phyloP scores from a whole-genome alignment of 768 basidiomycete genomes.

The Termitomyces sp. region DNA sequence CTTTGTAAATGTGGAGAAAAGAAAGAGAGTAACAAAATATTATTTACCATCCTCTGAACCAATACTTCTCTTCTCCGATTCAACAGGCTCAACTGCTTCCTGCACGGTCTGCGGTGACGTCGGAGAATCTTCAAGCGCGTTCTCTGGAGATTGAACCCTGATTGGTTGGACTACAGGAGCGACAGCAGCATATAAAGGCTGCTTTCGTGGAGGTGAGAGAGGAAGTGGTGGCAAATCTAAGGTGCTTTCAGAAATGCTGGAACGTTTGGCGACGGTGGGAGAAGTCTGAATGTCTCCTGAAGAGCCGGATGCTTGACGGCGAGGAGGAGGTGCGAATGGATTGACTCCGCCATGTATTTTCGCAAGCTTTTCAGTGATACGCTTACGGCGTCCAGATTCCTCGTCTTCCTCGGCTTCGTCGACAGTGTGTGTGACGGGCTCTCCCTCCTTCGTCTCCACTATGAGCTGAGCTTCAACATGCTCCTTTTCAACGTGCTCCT shows the following conservation, averaged over 20 bases:
- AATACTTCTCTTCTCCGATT: not conserved
- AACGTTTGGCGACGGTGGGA: constrained; percentile 5
- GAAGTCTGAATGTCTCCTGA: constrained; percentile 10
- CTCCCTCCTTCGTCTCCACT: not conserved
- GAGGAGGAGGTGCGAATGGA: constrained; percentile 30
- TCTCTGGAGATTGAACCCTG: not conserved
- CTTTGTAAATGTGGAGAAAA: constrained; percentile 11
- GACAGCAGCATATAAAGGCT: constrained; percentile 3
- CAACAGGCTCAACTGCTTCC: constrained; percentile 5
- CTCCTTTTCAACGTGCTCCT: not conserved
- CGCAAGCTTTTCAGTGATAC: constrained; percentile 58
- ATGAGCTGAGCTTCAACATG: not conserved
- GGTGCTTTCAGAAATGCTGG: constrained; percentile 8
- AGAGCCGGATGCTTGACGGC: constrained; percentile 14
- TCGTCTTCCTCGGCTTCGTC: constrained; percentile 41
- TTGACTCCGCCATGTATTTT: constrained; percentile 63
- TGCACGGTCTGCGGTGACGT: not conserved
- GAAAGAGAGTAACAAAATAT: constrained; percentile 13
- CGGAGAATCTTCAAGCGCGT: not conserved
- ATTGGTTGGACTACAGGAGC: not conserved
- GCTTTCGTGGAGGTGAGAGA: constrained; percentile 3
- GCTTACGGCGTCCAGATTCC: constrained; percentile 47
- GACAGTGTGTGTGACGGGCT: not conserved
- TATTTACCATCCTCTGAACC: constrained; percentile 21
- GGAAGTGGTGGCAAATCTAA: constrained; percentile 3